Evolutionary conservation across 164 flowering plant species (phyloP).

Genomic region (Vitis amurensis): DNA sequence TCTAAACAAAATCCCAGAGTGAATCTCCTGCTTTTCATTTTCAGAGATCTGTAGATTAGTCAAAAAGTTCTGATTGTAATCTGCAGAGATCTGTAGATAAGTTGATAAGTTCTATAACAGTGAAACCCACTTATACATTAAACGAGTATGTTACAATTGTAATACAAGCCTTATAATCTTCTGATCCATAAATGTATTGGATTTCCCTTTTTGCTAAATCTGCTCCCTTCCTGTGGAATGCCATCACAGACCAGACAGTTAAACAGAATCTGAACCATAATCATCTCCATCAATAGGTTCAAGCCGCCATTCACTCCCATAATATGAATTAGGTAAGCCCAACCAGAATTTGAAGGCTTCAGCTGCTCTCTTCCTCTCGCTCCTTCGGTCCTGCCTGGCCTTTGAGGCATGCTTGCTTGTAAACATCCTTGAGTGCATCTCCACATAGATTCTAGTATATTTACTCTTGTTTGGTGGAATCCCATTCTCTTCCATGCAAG

Average conservation of each 20-base stretch:
- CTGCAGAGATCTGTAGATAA: not conserved
- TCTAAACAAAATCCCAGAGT: too few species aligned
- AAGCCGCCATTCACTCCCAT: slow-evolving; percentile 88
- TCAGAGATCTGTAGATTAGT: too few species aligned
- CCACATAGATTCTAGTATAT: slow-evolving; percentile 80
- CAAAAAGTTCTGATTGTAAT: too few species aligned
- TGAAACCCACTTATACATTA: not conserved
- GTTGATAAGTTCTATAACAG: not conserved
- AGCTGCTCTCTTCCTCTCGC: slow-evolving; percentile 84
- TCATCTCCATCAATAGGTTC: slow-evolving; percentile 40
- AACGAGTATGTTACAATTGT: not conserved
- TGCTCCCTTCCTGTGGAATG: slow-evolving; percentile 2
- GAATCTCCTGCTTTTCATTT: too few species aligned
- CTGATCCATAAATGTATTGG: not conserved
- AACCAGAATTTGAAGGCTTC: slow-evolving; percentile 99
- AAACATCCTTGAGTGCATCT: slow-evolving; percentile 98
- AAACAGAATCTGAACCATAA: slow-evolving; percentile 18
- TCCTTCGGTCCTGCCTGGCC: slow-evolving; percentile 84
- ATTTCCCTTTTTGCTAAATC: not conserved
- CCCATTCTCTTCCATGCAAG: slow-evolving; percentile 94
- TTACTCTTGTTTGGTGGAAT: slow-evolving; percentile 89
- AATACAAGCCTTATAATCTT: slow-evolving; percentile 1
- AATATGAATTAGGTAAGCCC: slow-evolving; percentile 90
- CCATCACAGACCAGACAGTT: not conserved
- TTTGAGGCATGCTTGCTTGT: slow-evolving; percentile 97